These are phyloP conservation scores for Bothriochloa decipiens DNA, from an alignment of 176 grass and related monocot species.

Conservation along the genomic window DNA sequence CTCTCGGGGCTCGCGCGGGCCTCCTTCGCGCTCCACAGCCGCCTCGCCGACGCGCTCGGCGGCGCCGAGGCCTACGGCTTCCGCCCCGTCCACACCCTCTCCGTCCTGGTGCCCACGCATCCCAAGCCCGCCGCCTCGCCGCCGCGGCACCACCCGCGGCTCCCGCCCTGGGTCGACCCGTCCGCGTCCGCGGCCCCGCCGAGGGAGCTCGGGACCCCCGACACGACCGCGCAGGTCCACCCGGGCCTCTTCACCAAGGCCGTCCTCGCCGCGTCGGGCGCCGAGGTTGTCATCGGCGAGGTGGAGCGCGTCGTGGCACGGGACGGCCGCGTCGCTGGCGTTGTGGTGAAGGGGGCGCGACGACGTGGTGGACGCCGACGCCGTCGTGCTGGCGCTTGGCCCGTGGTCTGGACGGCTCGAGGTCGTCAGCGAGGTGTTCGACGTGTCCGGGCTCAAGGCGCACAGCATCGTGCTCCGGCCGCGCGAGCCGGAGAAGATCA, in stretches of 20 bases:
- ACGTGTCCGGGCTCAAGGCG: slow-evolving; percentile 73
- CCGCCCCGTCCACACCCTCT: slow-evolving; percentile 78
- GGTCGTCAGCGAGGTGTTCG: slow-evolving; percentile 59
- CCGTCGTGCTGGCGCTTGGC: slow-evolving; percentile 82
- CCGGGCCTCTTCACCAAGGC: slow-evolving; percentile 78
- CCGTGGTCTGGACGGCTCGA: slow-evolving; percentile 70
- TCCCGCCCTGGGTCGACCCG: slow-evolving; percentile 76
- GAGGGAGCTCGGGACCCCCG: slow-evolving; percentile 63
- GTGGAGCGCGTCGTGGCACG: slow-evolving; percentile 64
- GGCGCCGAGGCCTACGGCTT: slow-evolving; percentile 69
- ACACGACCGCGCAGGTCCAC: slow-evolving; percentile 89
- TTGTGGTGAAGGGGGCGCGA: slow-evolving; percentile 61
- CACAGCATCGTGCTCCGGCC: slow-evolving; percentile 88
- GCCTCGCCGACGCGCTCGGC: slow-evolving; percentile 61
- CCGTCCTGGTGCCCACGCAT: slow-evolving; percentile 36
- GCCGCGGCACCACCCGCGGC: slow-evolving; percentile 16
- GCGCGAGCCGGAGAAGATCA: slow-evolving; percentile 59
- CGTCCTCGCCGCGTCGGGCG: slow-evolving; percentile 71
- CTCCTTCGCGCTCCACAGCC: slow-evolving; percentile 73
- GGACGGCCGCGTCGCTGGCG: slow-evolving; percentile 56
- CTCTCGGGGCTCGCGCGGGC: slow-evolving; percentile 68
- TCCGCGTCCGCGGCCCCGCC: slow-evolving; percentile 51
- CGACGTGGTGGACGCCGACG: slow-evolving; percentile 58
- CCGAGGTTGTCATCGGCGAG: slow-evolving; percentile 73
- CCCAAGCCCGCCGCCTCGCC: not conserved